These are phyloP conservation scores for Primulina huaijiensis DNA, from an alignment of 257 asterid species.

Conservation along the genomic window DNA sequence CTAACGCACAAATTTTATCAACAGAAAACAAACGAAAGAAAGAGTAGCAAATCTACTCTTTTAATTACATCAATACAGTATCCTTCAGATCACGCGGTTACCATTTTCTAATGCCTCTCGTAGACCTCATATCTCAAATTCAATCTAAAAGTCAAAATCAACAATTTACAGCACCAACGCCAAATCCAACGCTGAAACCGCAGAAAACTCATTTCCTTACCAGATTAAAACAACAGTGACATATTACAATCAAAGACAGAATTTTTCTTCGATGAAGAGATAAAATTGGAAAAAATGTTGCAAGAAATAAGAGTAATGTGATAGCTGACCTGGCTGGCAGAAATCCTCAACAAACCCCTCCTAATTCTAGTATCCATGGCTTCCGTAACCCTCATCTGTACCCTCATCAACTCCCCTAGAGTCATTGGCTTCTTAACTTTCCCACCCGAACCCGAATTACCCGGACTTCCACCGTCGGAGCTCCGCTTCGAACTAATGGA, in stretches of 20 bases:
- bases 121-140: slow-evolving; percentile 15
- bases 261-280: background rate
- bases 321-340: slow-evolving; percentile 84
- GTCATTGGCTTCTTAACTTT: slow-evolving; percentile 74
- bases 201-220: slow-evolving; percentile 20
- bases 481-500: slow-evolving; percentile 58
- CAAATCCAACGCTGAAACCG: slow-evolving; percentile 13
- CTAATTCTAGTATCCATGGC: slow-evolving; percentile 78
- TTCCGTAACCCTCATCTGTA: slow-evolving; percentile 86
- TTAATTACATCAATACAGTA: background rate
- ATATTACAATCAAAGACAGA: background rate
- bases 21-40: slow-evolving; percentile 11
- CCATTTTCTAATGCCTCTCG: slow-evolving; percentile 12
- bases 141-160: background rate
- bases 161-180: background rate
- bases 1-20: background rate
- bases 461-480: slow-evolving; percentile 38
- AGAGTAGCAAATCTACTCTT: slow-evolving; percentile 9
- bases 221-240: background rate
- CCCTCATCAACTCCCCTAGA: slow-evolving; percentile 81
- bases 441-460: slow-evolving; percentile 55
- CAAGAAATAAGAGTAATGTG: background rate
- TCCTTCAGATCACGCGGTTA: slow-evolving; percentile 16
- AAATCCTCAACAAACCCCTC: slow-evolving; percentile 85
- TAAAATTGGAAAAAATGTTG: background rate